Conservation (phyloP, 2,329 filamentous ascomycete genomes). For the Metarhizium sp. region DNA sequence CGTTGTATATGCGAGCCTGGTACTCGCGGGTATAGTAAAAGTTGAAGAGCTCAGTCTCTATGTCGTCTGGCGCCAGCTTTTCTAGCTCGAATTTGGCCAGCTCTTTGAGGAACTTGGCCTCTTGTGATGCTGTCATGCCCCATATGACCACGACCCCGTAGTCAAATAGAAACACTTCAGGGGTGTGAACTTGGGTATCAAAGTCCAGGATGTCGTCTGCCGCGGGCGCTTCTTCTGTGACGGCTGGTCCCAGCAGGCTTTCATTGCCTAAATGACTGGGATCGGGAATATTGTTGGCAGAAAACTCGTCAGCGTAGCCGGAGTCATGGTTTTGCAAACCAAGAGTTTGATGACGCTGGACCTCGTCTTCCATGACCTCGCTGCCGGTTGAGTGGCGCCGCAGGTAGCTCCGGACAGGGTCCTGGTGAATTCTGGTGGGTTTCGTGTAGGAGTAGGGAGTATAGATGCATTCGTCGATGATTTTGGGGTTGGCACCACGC, state of each 20-base stretch:
- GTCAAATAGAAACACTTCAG: conserved; percentile 92
- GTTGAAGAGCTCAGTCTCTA: conserved; percentile 96
- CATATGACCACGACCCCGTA: conserved; percentile 97
- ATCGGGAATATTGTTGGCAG: conserved; percentile 16
- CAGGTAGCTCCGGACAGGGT: conserved; percentile 42
- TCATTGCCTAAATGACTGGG: conserved; percentile 18
- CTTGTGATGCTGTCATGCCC: conserved; percentile 90
- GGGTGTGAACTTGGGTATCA: conserved; percentile 80
- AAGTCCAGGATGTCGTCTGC: conserved; percentile 56
- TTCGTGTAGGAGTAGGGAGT: conserved; percentile 78
- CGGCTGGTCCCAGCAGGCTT: conserved; percentile 23
- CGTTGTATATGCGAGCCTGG: conserved; percentile 97
- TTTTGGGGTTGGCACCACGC: conserved; percentile 74
- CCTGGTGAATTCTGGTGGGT: conserved; percentile 13
- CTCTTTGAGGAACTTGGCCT: conserved; percentile 85
- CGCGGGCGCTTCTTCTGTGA: conserved; percentile 27
- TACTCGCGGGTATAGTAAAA: conserved; percentile 99
- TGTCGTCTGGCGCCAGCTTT: conserved; percentile 77
- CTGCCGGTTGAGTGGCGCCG: conserved; percentile 70
- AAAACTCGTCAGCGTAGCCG: conserved; percentile 20
- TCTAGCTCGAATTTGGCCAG: conserved; percentile 90
- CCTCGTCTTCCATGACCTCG: conserved; percentile 33
- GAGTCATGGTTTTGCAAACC: conserved; percentile 40
- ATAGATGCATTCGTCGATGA: conserved; percentile 97
- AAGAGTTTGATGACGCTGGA: conserved; percentile 45